phyloP scores from a whole-genome alignment of 1,139 yeast genomes.

The Candida tropicalis region DNA sequence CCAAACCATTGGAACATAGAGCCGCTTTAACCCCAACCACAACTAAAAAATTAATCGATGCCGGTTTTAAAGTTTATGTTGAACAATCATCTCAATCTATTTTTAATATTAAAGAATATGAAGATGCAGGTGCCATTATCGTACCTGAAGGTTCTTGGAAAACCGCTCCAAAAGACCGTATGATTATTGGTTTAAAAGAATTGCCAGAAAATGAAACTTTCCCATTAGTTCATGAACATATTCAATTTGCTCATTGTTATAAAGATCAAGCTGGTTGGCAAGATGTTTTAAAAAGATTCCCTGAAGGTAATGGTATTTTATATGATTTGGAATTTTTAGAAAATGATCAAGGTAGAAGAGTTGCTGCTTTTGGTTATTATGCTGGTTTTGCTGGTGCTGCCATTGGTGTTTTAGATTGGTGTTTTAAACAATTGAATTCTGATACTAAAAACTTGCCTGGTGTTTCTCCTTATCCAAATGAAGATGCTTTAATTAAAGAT shows the following conservation, averaged over 20 bases:
- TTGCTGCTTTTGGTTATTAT: constrained; percentile 97
- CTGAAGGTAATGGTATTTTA: constrained; percentile 84
- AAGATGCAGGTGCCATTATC: constrained; percentile 76
- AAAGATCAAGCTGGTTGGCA: constrained; percentile 98
- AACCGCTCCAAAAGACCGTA: constrained; percentile 84
- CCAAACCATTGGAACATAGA: constrained; percentile 96
- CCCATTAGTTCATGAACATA: constrained; percentile 94
- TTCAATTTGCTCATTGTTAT: constrained; percentile 98
- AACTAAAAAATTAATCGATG: constrained; percentile 77
- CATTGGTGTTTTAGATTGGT: constrained; percentile 91
- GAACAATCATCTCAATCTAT: constrained; percentile 87
- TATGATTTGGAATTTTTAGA: constrained; percentile 94
- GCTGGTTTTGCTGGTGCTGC: constrained; percentile 99
- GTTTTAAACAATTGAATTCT: constrained; percentile 77
- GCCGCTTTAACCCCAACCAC: constrained; percentile 95
- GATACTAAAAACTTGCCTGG: constrained; percentile 70
- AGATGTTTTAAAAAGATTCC: constrained; percentile 84
- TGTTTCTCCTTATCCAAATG: constrained; percentile 81
- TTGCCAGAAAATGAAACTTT: constrained; percentile 87
- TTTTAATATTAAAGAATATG: constrained; percentile 75
- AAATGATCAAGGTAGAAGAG: constrained; percentile 95
- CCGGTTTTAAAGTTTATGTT: constrained; percentile 86
- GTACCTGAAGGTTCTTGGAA: constrained; percentile 96
- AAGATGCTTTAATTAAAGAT: constrained; percentile 67
- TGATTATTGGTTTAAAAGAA: constrained; percentile 92